Conservation (phyloP, 345 rosid species). For the Moricandia arvensis region DNA sequence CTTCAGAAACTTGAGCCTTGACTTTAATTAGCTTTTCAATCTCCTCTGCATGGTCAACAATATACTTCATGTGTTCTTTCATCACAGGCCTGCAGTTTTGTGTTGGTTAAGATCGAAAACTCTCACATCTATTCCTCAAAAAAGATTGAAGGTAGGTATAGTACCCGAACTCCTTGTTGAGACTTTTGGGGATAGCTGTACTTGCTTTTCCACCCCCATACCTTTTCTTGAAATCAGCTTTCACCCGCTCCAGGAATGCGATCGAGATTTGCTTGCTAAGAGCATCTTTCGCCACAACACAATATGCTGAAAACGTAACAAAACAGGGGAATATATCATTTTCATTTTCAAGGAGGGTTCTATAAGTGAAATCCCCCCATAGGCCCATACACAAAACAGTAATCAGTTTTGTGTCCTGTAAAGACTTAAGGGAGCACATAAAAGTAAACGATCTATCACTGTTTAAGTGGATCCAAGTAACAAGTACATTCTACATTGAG, state of each 20-base stretch:
- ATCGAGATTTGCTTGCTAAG: constrained; percentile 90
- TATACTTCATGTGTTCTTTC: constrained; percentile 98
- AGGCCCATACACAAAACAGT: background rate
- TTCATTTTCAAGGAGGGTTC: constrained; percentile 8
- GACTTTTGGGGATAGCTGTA: constrained; percentile 89
- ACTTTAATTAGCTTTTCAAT: constrained; percentile 92
- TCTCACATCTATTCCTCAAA: background rate
- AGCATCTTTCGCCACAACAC: constrained; percentile 94
- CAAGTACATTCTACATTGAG: background rate
- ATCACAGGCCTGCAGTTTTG: constrained; percentile 65
- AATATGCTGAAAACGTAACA: constrained; percentile 61
- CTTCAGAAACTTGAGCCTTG: constrained; percentile 98
- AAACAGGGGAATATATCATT: background rate
- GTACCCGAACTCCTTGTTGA: constrained; percentile 96
- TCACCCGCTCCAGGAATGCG: constrained; percentile 88
- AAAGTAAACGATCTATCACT: background rate
- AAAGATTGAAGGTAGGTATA: constrained; percentile 1
- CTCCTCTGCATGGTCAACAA: constrained; percentile 91
- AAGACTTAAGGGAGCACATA: background rate
- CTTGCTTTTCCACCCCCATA: constrained; percentile 95
- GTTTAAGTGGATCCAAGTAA: background rate
- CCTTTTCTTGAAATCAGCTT: constrained; percentile 87
- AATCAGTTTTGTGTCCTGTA: background rate
- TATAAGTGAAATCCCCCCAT: background rate
- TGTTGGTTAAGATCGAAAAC: background rate